Base-by-base conservation (phyloP, 1,284 basidiomycete species). In the Mrakiaceae sp. region DNA sequence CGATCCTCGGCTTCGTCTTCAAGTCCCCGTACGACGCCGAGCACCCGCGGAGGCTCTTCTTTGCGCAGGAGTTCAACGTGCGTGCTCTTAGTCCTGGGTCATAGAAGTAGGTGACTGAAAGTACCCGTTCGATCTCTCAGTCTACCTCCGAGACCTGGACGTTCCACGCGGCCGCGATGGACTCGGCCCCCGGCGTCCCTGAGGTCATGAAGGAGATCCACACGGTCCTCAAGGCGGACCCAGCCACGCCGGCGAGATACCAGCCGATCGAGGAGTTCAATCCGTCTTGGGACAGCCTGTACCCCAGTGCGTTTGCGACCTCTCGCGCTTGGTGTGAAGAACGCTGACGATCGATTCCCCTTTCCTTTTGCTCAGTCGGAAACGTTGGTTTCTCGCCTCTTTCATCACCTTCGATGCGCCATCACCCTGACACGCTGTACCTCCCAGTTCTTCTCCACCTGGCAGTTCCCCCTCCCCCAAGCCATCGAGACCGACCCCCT, bases 1-100 rank as follows among this genome's bases (percentile, higher is more conserved):
- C 82, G 3, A 72, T 81, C 14, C 84, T 86, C 65, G 81, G 85
- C 0, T 79, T 87, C 64, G 87, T 87, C 69, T 79, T 71, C 6
- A 74, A 84, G 2, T 74, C 76, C 67, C 84, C 87, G 0, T 98
- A 93, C 73, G 91, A 97, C 72, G 74, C 72, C 11, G 84, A 84
- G 78, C 94, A 97, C 74, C 95, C 94, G 67, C 92, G 93, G 76
- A 80, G 95, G 61, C 69, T 96, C 54, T 93, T 89, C 70, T 81
- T 94, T 39, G 78, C 97, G 64, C 87, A 93, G 73, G 82, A 86
- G 70, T 91, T 95, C 76, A 94, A 98, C 74, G 89, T 90, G 70
- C 70, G 85, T 77, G 5, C 56, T 46, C 43, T 49, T 5, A 58
- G 5, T 51, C 27, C 44, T 16, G 44, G 61, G 10, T 50, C 39